These are phyloP conservation scores for Anisodus tanguticus DNA, from an alignment of 257 asterid genomes.

Conservation along the genomic window DNA sequence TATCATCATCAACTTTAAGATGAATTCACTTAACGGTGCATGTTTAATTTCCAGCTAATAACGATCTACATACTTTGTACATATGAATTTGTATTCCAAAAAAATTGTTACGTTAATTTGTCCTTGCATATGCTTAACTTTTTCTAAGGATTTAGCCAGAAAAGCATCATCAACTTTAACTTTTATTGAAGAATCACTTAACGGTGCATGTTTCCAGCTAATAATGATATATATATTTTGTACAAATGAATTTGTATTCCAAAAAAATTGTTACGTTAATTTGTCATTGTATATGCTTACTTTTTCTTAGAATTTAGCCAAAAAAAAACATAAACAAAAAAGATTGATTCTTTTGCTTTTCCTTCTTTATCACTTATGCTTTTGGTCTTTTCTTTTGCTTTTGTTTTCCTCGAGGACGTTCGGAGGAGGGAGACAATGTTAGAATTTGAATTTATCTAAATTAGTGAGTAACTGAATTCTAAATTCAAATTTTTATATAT, in stretches of 20 bases:
- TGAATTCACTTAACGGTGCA: background rate
- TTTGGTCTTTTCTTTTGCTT: too few relatives aligned
- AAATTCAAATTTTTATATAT: too few relatives aligned
- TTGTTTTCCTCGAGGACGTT: too few relatives aligned
- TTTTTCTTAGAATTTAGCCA: background rate
- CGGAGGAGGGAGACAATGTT: too few relatives aligned
- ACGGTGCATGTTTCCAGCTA: background rate
- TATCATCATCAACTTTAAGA: slow-evolving; percentile 11
- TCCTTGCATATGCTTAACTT: background rate
- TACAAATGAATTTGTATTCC: background rate
- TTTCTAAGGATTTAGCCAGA: background rate
- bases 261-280: background rate
- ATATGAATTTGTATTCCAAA: background rate
- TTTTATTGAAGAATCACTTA: background rate
- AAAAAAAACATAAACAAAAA: background rate
- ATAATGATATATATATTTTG: too few relatives aligned
- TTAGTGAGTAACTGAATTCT: too few relatives aligned
- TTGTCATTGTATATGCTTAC: background rate
- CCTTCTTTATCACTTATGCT: too few relatives aligned
- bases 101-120: background rate
- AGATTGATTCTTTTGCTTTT: too few relatives aligned
- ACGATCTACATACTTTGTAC: background rate
- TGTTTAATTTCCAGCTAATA: too few relatives aligned
- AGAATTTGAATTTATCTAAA: too few relatives aligned
- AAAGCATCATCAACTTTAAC: background rate